These are phyloP conservation scores for Flaveria brownii DNA, from an alignment of 129 eudicot species.

Conservation along the genomic window DNA sequence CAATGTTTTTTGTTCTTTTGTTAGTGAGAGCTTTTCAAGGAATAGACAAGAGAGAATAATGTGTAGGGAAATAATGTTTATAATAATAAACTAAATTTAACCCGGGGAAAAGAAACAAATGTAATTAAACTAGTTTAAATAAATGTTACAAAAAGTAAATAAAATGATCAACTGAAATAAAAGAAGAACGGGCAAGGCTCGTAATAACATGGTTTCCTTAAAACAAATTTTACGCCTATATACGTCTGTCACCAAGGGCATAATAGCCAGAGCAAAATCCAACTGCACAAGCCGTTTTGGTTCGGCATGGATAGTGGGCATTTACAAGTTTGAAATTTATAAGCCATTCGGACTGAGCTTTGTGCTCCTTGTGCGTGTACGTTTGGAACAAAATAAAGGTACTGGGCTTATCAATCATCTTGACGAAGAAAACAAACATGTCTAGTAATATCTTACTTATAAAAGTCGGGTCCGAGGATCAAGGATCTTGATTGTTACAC, in stretches of 20 bases:
- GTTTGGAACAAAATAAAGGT: no score
- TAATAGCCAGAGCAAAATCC: neutral
- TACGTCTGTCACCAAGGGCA: neutral
- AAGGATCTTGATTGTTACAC: no score
- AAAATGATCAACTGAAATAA: neutral
- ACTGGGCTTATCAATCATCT: no score
- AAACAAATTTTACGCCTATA: neutral
- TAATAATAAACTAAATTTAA: neutral
- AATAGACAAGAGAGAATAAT: conserved; percentile 13
- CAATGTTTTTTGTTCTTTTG: conserved; percentile 18
- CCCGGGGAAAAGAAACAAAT: neutral
- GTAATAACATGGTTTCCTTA: neutral
- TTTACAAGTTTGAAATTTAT: neutral
- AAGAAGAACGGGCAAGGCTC: neutral
- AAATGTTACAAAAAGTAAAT: neutral
- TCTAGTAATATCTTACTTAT: no score
- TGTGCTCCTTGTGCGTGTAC: neutral
- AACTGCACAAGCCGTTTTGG: no score
- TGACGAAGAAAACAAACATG: no score
- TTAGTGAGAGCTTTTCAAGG: conserved; percentile 6
- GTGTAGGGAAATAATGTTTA: neutral
- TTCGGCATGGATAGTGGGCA: no score
- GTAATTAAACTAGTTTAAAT: neutral
- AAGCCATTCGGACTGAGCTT: neutral
- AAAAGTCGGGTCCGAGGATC: no score